Base-by-base conservation (phyloP, 192 early-diverging fungal species). In the Gaertneriomyces semiglobifer region DNA sequence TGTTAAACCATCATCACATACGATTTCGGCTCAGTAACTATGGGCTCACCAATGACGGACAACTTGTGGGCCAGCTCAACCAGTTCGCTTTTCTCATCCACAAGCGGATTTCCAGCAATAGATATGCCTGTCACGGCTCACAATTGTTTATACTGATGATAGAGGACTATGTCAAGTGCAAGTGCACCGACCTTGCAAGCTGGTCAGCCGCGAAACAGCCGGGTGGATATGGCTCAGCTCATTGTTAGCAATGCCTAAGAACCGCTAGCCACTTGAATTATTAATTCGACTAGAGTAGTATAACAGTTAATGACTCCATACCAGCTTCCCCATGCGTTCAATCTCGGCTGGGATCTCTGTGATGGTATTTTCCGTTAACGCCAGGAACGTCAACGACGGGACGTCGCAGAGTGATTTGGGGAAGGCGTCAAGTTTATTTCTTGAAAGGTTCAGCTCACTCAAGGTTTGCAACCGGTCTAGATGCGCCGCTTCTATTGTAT, bases 361-460 rank as follows among this genome's bases (percentile, higher is more conserved):
- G 6, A 71, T 64, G 46, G 10, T 18, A 42, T 71, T 71, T 4
- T 52, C 69, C 7, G 55, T 39, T n/a, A 71, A 44, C 12, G 54
- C 40, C 44, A 71, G 45, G 52, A 47, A 46, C 61, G 53, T 44
- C 25, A 71, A 48, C 43, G 60, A 59, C 18, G 58, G 56, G 42
- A 57, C 40, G 4, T 64, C 62, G 19, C 69, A 71, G 19, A 71
- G 12, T n/a, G 53, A 58, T 45, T 61, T 47, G 54, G 69, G 62
- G 4, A 71, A 41, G 14, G 8, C 8, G 3, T 11, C 41, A n/a
- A 71, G 55, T 18, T 47, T 5, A 51, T 71, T 71, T 8, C 41
- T 10, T 10, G 41, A 20, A 18, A 71, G 62, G 38, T 71, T 65
- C 16, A 71, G 56, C 43, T 43, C 6, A 16, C 45, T 44, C 1